Evolutionary conservation across 1,284 basidiomycete genomes (phyloP).

Genomic region (Tetrapyrgos nigripes): DNA sequence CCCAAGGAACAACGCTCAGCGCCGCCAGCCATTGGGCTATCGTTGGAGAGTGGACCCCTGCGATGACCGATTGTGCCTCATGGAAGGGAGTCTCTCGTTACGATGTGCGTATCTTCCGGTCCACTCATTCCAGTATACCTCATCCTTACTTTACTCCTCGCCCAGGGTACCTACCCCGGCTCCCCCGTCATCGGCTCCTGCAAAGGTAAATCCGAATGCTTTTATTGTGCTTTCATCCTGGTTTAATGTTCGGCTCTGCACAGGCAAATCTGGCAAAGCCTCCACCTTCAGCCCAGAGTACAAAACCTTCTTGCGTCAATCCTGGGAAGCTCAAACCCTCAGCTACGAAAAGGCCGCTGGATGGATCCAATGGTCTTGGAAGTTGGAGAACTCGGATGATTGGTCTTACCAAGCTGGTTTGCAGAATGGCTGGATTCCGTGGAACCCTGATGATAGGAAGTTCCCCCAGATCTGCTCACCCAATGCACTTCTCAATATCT

Average conservation of each 20-base stretch:
- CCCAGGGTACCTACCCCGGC: constrained; percentile 54
- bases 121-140: no score
- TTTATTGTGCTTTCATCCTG: constrained; percentile 77
- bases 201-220: constrained; percentile 68
- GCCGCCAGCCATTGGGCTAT: constrained; percentile 62
- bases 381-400: constrained; percentile 74
- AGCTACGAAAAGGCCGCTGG: constrained; percentile 70
- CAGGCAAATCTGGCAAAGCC: constrained; percentile 65
- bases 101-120: no score
- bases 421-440: constrained; percentile 84
- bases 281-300: constrained; percentile 67
- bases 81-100: constrained; percentile 70
- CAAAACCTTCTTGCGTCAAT: constrained; percentile 70
- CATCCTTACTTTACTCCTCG: constrained; percentile 75
- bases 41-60: constrained; percentile 81
- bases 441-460: constrained; percentile 53
- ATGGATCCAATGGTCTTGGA: constrained; percentile 88
- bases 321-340: constrained; percentile 81
- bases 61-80: constrained; percentile 83
- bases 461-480: constrained; percentile 60
- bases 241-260: no score
- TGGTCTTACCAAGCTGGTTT: constrained; percentile 84
- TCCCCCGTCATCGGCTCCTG: constrained; percentile 62
- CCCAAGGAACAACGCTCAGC: constrained; percentile 30
- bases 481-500: no score